Evolutionary conservation across 805 yeast species (phyloP), one percentile per base, ranked within the genome.

Genomic region (Clavispora vitiphila): DNA sequence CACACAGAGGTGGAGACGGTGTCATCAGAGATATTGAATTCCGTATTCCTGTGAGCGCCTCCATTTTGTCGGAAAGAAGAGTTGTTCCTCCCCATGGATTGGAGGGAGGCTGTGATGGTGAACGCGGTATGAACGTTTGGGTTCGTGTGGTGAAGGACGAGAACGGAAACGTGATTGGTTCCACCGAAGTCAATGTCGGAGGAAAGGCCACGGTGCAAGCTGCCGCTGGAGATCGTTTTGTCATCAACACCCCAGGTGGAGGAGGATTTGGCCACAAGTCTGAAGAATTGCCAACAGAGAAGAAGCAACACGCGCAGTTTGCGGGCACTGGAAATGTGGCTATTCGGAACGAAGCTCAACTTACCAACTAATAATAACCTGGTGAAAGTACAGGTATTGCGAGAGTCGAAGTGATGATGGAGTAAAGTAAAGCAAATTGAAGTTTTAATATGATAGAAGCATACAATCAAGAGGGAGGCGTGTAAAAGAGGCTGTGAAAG

Each of bases 51-150:
- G 52, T 47, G 26, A 48, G 50, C 10, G 54, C 50, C 2, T 48
- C 53, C 3, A 7, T 87, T 95, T 1, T 86, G 88, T 43, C 69
- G 85, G 97, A 91, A 59, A 76, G 99, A 58, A 75, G 98, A 53
- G 80, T 86, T 2, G 64, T 78, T 44, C 82, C 90, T 1, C 99
- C 98, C 1, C 85, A 82, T 59, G 99, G 98, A 4, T 60, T 91
- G 39, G 63, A 75, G 18, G 97, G 96, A 1, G 99, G 98, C 24
- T 71, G 65, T 23, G 78, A 78, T 49, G 99, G 95, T 3, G 60
- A 61, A 19, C 66, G 87, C 46, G 99, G 99, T 5, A 52, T 49
- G 39, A 63, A 69, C 50, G 51, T 51, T 23, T 70, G 74, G 74
- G 48, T 49, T 35, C 50, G 59, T 36, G 50, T 51, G 34, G 43